Evolutionary conservation across 192 early-diverging fungal genomes (phyloP).

Genomic region (Radiomyces spectabilis): DNA sequence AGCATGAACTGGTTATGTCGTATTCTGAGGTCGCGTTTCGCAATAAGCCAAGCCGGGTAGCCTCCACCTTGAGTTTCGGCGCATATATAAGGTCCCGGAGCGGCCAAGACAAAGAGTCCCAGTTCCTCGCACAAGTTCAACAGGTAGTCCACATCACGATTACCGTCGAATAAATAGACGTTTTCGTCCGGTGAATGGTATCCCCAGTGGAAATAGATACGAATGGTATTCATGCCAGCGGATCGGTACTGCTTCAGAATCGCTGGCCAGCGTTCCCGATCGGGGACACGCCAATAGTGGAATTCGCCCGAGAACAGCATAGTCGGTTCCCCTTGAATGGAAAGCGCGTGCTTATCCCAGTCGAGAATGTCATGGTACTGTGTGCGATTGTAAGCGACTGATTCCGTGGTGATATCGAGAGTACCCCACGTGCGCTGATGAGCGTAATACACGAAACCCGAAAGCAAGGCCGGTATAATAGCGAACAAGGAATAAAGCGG

Average conservation of each 20-base stretch:
- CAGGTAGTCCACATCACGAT: constrained; percentile 64
- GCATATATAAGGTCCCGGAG: constrained; percentile 80
- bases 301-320: constrained; percentile 74
- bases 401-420: constrained; percentile 30
- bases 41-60: constrained; percentile 73
- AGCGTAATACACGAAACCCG: constrained; percentile 11
- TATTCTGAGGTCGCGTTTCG: constrained; percentile 61
- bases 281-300: constrained; percentile 82
- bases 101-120: constrained; percentile 71
- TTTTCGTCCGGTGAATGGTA: constrained; percentile 72
- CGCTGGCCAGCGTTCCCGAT: constrained; percentile 51
- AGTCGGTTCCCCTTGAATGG: constrained; percentile 56
- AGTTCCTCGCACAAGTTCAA: constrained; percentile 67
- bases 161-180: constrained; percentile 66
- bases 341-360: constrained; percentile 65
- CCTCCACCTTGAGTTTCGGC: constrained; percentile 70
- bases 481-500: constrained; percentile 18
- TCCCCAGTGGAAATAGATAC: constrained; percentile 89
- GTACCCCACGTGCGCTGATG: constrained; percentile 23
- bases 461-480: constrained; percentile 10
- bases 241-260: constrained; percentile 67
- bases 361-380: constrained; percentile 41
- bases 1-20: constrained; percentile 62
- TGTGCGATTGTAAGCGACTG: constrained; percentile 29
- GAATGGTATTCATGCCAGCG: constrained; percentile 69